Percentiles rank a stretch among this genome's conserved stretches.
phyloP scores from a whole-genome alignment of 2,329 filamentous ascomycete genomes.

The Neofusicoccum kwambonambiense region DNA sequence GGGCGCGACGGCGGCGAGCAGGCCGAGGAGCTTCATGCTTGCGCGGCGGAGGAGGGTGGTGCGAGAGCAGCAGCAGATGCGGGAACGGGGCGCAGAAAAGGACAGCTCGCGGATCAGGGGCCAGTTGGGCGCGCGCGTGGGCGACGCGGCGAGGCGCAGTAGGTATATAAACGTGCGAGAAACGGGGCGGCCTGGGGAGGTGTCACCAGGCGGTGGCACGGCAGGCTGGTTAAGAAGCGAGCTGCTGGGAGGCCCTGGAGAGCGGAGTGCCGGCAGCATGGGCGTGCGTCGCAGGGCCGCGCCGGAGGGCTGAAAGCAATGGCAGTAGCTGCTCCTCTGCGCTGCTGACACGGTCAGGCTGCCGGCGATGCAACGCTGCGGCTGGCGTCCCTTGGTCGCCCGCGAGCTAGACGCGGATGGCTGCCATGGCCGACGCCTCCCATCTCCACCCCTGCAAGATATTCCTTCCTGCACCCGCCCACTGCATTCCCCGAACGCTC shows the following conservation, averaged over 20 bases:
- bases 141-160: not conserved
- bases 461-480: not conserved
- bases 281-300: not conserved
- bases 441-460: not conserved
- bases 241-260: not conserved
- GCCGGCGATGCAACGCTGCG: constrained; percentile 7
- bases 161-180: constrained; percentile 4
- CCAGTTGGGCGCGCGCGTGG: not conserved
- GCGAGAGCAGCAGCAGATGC: not conserved
- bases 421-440: not conserved
- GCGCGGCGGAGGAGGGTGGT: not conserved
- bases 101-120: not conserved
- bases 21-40: constrained; percentile 27
- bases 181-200: not conserved
- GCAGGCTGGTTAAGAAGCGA: constrained; percentile 6
- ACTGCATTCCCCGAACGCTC: not conserved
- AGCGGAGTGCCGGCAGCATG: constrained; percentile 5
- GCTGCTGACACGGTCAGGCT: constrained; percentile 6
- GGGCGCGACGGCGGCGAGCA: constrained; percentile 24
- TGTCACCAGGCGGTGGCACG: constrained; percentile 4
- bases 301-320: not conserved
- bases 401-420: not conserved
- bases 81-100: not conserved
- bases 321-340: too few relatives aligned
- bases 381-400: not conserved